These are phyloP conservation scores for Penicillium rolfsii DNA, from an alignment of 2,329 filamentous ascomycete genomes.

Conservation along the genomic window DNA sequence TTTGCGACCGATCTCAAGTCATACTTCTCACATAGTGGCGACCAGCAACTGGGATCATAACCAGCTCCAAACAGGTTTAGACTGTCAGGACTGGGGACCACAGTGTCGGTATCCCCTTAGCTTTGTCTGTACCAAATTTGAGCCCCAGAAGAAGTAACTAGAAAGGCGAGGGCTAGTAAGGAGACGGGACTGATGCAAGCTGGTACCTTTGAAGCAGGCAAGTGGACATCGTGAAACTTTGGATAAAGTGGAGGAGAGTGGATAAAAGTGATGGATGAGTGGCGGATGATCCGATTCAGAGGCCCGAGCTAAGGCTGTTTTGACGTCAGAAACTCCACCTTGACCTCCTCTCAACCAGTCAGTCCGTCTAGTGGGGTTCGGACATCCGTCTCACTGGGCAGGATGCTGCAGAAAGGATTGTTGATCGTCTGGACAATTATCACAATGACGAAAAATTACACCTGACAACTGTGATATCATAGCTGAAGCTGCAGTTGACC, in stretches of 20 bases:
- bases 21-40: not conserved
- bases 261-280: not conserved
- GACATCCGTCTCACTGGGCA: not conserved
- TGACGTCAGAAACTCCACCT: constrained; percentile 6
- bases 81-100: not conserved
- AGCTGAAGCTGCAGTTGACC: not conserved
- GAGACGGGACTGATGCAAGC: not conserved
- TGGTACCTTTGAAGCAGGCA: not conserved
- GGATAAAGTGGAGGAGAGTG: not conserved
- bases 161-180: too few species aligned
- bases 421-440: not conserved
- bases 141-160: not conserved
- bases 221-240: not conserved
- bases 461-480: not conserved
- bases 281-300: not conserved
- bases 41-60: too few species aligned
- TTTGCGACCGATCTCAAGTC: not conserved
- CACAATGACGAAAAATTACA: not conserved
- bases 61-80: not conserved
- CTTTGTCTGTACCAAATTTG: not conserved
- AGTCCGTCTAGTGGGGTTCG: not conserved
- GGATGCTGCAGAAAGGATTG: not conserved
- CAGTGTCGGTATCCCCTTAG: not conserved
- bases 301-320: not conserved
- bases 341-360: not conserved